Conservation (phyloP, 1,139 yeast genomes). For the Protomyces inouyei region DNA sequence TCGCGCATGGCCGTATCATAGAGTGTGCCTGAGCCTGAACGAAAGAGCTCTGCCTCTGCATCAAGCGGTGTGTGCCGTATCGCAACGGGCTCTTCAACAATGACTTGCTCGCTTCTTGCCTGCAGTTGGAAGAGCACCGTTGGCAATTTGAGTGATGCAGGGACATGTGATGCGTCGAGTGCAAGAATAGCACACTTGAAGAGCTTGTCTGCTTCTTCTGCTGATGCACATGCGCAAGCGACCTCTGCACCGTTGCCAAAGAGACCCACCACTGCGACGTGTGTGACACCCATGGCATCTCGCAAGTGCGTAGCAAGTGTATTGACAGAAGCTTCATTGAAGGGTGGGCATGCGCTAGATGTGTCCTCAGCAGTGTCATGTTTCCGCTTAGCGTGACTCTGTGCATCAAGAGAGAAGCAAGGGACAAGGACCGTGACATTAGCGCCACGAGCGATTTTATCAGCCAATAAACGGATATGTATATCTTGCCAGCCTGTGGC, state of each 20-base stretch:
- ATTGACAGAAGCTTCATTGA: neutral
- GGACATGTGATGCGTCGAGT: neutral
- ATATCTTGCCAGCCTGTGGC: neutral
- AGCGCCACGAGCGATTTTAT: conserved; percentile 16
- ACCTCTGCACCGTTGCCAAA: neutral
- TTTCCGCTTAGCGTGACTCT: neutral
- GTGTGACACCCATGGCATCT: neutral
- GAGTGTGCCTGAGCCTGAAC: neutral
- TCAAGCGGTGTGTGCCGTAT: neutral
- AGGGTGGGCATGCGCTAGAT: neutral
- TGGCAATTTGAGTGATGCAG: neutral
- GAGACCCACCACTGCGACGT: neutral
- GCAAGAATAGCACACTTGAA: neutral
- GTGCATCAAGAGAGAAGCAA: neutral
- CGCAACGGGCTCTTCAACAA: neutral
- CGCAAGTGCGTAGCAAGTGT: neutral
- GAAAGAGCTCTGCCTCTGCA: neutral
- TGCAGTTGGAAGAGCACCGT: neutral
- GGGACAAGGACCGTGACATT: conserved; percentile 18
- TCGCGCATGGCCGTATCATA: conserved; percentile 8
- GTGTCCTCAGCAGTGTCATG: neutral
- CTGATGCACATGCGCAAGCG: neutral
- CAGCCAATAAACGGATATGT: conserved; percentile 7
- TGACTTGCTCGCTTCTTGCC: neutral
- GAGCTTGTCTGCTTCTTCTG: neutral